Percentiles rank a stretch among this genome's conserved stretches.
phyloP scores from a whole-genome alignment of 2,329 filamentous ascomycete species.

The Dothidotthia symphoricarpi region DNA sequence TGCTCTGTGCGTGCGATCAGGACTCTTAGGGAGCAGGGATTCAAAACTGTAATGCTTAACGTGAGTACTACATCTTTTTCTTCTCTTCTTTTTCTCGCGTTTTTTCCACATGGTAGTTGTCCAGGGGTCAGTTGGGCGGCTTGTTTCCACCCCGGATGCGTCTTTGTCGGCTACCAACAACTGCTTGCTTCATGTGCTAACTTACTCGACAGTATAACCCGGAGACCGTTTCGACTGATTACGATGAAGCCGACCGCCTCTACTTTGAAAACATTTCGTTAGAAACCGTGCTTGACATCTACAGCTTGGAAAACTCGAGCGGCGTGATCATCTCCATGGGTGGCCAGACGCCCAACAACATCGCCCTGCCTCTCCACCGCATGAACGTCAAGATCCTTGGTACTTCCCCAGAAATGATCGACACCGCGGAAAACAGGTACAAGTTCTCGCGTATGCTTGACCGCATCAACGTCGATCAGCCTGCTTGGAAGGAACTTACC shows the following conservation, averaged over 20 bases:
- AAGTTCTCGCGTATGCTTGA: slow-evolving; percentile 99
- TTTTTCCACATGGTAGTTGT: no score
- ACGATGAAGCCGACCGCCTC: slow-evolving; percentile 87
- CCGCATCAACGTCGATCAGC: slow-evolving; percentile 90
- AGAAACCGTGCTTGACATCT: slow-evolving; percentile 90
- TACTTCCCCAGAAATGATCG: slow-evolving; percentile 98
- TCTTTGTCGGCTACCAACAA: no score
- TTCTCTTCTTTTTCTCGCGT: background rate
- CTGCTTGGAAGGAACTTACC: slow-evolving; percentile 95
- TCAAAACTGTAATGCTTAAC: slow-evolving; percentile 97
- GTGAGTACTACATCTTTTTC: slow-evolving; percentile 10
- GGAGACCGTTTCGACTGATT: slow-evolving; percentile 86
- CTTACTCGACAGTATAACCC: slow-evolving; percentile 76
- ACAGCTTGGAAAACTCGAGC: slow-evolving; percentile 76
- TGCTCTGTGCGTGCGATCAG: slow-evolving; percentile 93
- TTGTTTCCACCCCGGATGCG: no score
- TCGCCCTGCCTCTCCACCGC: slow-evolving; percentile 83
- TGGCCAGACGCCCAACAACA: slow-evolving; percentile 97
- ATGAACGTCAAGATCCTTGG: slow-evolving; percentile 89
- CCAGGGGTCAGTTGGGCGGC: no score
- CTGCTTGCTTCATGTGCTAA: no score
- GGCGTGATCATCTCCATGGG: slow-evolving; percentile 95
- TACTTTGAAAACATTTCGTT: slow-evolving; percentile 96
- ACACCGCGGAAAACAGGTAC: slow-evolving; percentile 94
- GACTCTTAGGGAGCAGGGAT: slow-evolving; percentile 76